Conservation (phyloP, 169 alveolate genomes). For the Babesia microti region DNA sequence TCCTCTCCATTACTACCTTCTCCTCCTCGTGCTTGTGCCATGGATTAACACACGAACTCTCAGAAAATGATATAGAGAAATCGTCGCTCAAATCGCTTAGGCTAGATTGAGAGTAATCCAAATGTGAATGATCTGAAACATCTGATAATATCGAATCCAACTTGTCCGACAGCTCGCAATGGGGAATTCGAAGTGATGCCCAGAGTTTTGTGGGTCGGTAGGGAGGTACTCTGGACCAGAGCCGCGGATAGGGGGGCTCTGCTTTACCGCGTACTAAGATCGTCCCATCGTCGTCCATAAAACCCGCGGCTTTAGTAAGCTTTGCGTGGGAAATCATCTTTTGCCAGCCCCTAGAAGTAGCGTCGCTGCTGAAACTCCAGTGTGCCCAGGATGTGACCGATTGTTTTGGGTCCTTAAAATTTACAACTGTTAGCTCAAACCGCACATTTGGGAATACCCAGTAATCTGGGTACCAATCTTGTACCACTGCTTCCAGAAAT, state of each 20-base stretch:
- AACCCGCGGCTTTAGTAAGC: constrained; percentile 72
- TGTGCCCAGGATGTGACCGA: constrained; percentile 83
- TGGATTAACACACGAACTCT: too few relatives aligned
- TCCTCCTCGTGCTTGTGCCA: constrained; percentile 10
- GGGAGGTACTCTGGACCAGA: constrained; percentile 72
- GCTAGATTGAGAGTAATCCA: too few relatives aligned
- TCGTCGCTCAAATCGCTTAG: too few relatives aligned
- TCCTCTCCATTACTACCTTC: constrained; percentile 1
- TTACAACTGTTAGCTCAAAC: constrained; percentile 77
- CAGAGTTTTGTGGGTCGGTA: constrained; percentile 74
- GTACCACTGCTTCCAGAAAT: constrained; percentile 76
- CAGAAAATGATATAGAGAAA: too few relatives aligned
- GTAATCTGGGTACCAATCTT: constrained; percentile 79
- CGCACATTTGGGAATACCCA: constrained; percentile 84
- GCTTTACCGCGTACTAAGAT: constrained; percentile 78
- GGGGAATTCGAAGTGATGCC: too few relatives aligned
- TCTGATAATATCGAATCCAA: too few relatives aligned
- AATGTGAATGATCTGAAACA: too few relatives aligned
- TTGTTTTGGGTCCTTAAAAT: constrained; percentile 72
- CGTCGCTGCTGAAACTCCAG: constrained; percentile 79
- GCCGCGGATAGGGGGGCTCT: constrained; percentile 74
- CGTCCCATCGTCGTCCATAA: constrained; percentile 80
- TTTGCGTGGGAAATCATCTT: constrained; percentile 78
- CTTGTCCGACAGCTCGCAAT: too few relatives aligned
- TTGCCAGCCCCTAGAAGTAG: constrained; percentile 83